Evolutionary conservation across 768 basidiomycete species (phyloP).

Genomic region (Tricholoma matsutake): DNA sequence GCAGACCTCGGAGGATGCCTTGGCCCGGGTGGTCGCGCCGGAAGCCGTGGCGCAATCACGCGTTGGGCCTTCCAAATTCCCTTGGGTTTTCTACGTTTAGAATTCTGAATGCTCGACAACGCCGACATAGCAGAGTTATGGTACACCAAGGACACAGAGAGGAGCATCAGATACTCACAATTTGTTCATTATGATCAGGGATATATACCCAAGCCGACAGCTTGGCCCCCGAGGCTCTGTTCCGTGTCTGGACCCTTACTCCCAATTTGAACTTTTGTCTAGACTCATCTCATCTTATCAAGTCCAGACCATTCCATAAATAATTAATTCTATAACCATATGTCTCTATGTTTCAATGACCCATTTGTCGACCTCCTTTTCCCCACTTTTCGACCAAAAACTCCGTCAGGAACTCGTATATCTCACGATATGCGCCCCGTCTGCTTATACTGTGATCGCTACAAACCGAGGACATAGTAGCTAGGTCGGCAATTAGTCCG

Average conservation of each 20-base stretch:
- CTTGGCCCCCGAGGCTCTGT: conserved; percentile 14
- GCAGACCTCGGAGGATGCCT: conserved; percentile 14
- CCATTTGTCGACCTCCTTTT: conserved; percentile 65
- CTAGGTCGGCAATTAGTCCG: conserved; percentile 14
- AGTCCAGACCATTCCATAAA: conserved; percentile 8
- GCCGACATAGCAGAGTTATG: conserved; percentile 14
- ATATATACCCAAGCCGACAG: conserved; percentile 21
- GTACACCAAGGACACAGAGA: conserved; percentile 23
- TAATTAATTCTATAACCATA: not conserved
- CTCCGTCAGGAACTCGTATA: conserved; percentile 81
- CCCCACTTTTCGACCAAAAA: conserved; percentile 96
- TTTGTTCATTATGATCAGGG: conserved; percentile 11
- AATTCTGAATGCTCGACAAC: conserved; percentile 15
- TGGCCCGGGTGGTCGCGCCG: conserved; percentile 20
- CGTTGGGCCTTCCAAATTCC: conserved; percentile 44
- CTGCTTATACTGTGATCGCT: conserved; percentile 79
- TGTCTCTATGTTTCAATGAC: conserved; percentile 38
- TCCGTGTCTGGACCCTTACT: conserved; percentile 18
- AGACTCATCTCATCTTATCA: conserved; percentile 8
- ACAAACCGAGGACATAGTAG: conserved; percentile 13
- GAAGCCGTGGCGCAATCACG: conserved; percentile 29
- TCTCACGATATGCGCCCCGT: conserved; percentile 77
- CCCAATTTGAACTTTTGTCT: conserved; percentile 3
- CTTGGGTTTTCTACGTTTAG: conserved; percentile 30
- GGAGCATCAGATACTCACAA: conserved; percentile 22